Evolutionary conservation across 495 filamentous ascomycete species (phyloP), one percentile per base, ranked within the genome.

Genomic region (Xylona heveae): DNA sequence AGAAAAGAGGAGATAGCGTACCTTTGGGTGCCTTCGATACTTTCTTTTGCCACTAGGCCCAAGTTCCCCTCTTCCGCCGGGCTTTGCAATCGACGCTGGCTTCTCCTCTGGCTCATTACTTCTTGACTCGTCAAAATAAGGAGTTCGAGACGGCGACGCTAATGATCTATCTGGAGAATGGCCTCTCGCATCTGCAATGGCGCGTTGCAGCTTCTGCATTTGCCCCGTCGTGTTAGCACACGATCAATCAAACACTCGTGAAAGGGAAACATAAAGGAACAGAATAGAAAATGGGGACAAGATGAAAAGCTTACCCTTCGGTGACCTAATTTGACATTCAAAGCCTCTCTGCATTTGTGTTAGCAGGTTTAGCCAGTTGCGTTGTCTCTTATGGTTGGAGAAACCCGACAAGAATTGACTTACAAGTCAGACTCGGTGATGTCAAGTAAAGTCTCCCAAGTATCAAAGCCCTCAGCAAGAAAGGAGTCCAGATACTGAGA

Each of bases 381-480:
- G 29, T 6, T 39, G 7, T 33, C 15, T 34, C 32, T 35, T 28
- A 33, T 33, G 29, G 17, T 19, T 14, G 13, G 32, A 39, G 31
- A 43, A 35, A 30, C 31, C 13, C 28, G 27, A 0, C 28, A n/a
- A 27, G 16, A 15, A 13, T 22, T 17, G 4, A 48, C 72, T 49
- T 56, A 78, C 68, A 83, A 57, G 50, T 83, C 77, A 24, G 74
- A 71, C 49, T 83, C 77, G 27, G 73, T 79, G 28, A 83, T 79
- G 33, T 82, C 77, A 32, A 78, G 52, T 26, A 82, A 63, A 4
- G 73, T 78, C 22, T 81, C 73, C 77, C 77, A 83, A 23, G 68
- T 69, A 49, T 83, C 76, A 43, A 83, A 83, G 13, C 76, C 77
- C 46, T 80, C 75, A 12, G 71, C 66, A 17, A 77, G 45, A 40